Evolutionary conservation across 139 green algal genomes (phyloP).

Genomic region (Edaphochlamys debaryana): DNA sequence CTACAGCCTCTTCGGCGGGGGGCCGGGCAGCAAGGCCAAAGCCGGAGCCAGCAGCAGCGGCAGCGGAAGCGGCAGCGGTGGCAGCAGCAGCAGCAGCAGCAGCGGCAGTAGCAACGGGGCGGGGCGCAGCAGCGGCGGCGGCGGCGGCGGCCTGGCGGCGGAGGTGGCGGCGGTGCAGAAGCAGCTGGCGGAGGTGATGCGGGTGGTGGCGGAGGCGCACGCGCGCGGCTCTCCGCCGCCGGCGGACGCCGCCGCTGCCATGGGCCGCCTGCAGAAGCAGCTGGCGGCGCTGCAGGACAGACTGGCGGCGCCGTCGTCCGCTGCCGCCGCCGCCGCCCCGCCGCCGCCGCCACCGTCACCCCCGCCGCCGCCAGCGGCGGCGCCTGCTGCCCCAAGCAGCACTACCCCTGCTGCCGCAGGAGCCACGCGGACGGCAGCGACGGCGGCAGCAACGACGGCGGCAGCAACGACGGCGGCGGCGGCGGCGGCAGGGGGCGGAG

Average conservation of each 20-base stretch:
- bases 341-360: background rate
- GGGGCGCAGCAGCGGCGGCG: background rate
- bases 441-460: background rate
- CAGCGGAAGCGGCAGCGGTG: background rate
- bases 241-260: background rate
- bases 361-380: background rate
- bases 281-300: background rate
- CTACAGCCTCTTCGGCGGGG: background rate
- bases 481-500: too few species aligned
- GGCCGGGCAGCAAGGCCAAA: background rate
- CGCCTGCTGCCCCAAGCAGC: background rate
- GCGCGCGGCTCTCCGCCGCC: slow-evolving; percentile 18
- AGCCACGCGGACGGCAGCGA: background rate
- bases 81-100: background rate
- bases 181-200: slow-evolving; percentile 17
- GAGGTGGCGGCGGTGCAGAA: slow-evolving; percentile 34
- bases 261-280: slow-evolving; percentile 24
- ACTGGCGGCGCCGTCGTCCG: background rate
- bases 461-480: background rate
- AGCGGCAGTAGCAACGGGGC: background rate
- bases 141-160: background rate
- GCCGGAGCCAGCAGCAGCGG: background rate
- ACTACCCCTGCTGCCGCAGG: background rate
- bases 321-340: background rate
- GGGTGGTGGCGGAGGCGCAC: slow-evolving; percentile 14